Evolutionary conservation across 2,329 filamentous ascomycete genomes (phyloP), one percentile per base, ranked within the genome.

Genomic region (Aspergillus ruber): DNA sequence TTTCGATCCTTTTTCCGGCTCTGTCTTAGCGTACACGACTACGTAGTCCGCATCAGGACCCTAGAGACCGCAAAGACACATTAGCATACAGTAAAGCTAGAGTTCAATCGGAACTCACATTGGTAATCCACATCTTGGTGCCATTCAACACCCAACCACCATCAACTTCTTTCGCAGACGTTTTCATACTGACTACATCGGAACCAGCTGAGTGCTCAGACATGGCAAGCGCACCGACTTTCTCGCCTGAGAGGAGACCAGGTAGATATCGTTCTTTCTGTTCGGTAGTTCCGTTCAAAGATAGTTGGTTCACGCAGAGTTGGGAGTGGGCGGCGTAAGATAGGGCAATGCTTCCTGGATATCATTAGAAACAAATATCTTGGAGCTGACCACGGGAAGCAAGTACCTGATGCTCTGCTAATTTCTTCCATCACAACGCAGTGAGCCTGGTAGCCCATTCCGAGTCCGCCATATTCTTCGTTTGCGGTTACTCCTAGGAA

Each of bases 101-200:
- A 7, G 15, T n/a, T 25, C 13, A 42, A 49, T 7, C 6, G 8
- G n/a, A 15, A 59, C 68, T 39, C 56, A 79, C 88, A 70, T 98
- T 98, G 52, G 91, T 98, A 66, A 98, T 98, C 91, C 91, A 98
- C 91, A 97, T 96, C 78, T 98, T 96, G 51, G 85, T 88, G 27
- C 90, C 91, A 62, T 90, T 89, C 47, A 98, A 74, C 17, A 90
- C 53, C 67, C 86, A 96, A 23, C 91, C 91, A 32, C 90, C 90
- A 59, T 93, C 86, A 9, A 88, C 86, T 54, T 81, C 77, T 65
- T 82, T 86, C 0, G 90, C 91, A 3, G 81, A 85, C 40, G 85
- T 94, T 66, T 90, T 88, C 91, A 97, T 97, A 69, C 86, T 88
- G 23, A 98, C 90, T 3, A 98, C 91, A 70, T 98, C 91, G 57